These are phyloP conservation scores for Dothideomycetes sp. DNA, from an alignment of 2,329 filamentous ascomycete genomes.

Conservation along the genomic window DNA sequence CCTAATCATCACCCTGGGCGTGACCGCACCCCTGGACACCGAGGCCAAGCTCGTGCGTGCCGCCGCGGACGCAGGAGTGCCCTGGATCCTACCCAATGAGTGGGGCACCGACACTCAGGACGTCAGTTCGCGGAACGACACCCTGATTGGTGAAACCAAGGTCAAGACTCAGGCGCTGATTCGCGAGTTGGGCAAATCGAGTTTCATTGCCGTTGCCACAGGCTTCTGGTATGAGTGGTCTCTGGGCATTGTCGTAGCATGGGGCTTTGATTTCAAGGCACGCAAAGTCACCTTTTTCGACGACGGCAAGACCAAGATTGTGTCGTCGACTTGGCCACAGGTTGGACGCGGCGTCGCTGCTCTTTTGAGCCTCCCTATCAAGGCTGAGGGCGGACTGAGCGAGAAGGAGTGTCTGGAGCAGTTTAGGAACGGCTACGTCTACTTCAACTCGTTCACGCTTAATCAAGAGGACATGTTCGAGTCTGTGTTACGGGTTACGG, in stretches of 20 bases:
- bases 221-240: constrained; percentile 23
- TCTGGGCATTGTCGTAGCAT: constrained; percentile 13
- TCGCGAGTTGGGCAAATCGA: constrained; percentile 15
- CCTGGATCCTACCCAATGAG: constrained; percentile 20
- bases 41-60: constrained; percentile 19
- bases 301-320: constrained; percentile 19
- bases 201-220: constrained; percentile 17
- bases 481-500: constrained; percentile 21
- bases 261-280: constrained; percentile 19
- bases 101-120: constrained; percentile 16
- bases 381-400: constrained; percentile 11
- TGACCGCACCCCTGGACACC: constrained; percentile 13
- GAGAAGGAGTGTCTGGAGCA: constrained; percentile 12
- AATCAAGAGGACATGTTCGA: constrained; percentile 27
- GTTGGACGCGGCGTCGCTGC: constrained; percentile 22
- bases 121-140: constrained; percentile 10
- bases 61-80: constrained; percentile 18
- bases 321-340: constrained; percentile 21
- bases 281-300: constrained; percentile 16
- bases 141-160: constrained; percentile 11
- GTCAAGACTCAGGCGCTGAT: constrained; percentile 13
- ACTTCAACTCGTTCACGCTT: constrained; percentile 24
- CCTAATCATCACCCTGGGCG: constrained; percentile 23
- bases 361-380: constrained; percentile 22
- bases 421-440: constrained; percentile 24